A percentile compares a stretch with the other conserved stretches of the same genome.
These are phyloP conservation scores for Colletotrichum spaethianum DNA, from an alignment of 2,329 filamentous ascomycete species.

Conservation along the genomic window DNA sequence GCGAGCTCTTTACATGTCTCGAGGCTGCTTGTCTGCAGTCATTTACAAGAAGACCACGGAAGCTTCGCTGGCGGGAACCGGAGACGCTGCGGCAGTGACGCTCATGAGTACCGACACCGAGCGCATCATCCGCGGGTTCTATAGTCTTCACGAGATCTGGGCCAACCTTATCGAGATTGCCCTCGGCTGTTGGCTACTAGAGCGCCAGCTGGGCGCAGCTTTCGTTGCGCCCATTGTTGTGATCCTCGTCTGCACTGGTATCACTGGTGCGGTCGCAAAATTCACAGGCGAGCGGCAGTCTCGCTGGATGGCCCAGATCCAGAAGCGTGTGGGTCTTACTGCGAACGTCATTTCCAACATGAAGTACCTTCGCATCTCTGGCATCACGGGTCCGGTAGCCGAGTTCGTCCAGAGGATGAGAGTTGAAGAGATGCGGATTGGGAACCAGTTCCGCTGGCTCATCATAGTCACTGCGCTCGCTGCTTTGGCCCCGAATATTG, in stretches of 20 bases:
- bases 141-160: conserved; percentile 53
- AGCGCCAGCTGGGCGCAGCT: conserved; percentile 49
- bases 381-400: conserved; percentile 47
- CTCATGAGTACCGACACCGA: conserved; percentile 57
- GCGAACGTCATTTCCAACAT: conserved; percentile 46
- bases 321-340: conserved; percentile 47
- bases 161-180: conserved; percentile 50
- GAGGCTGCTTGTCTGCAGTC: conserved; percentile 47
- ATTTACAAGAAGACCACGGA: conserved; percentile 52
- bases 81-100: conserved; percentile 52
- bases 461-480: conserved; percentile 47
- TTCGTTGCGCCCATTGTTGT: conserved; percentile 52
- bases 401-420: conserved; percentile 45
- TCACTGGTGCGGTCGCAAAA: conserved; percentile 40
- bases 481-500: conserved; percentile 51
- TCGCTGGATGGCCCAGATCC: conserved; percentile 50
- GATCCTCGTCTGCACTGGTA: conserved; percentile 44
- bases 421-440: conserved; percentile 45
- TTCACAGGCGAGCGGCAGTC: conserved; percentile 45
- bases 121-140: conserved; percentile 49
- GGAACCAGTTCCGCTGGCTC: conserved; percentile 45
- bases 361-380: conserved; percentile 50
- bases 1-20: conserved; percentile 48
- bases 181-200: conserved; percentile 52
- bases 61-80: conserved; percentile 43